Evolutionary conservation across 495 filamentous ascomycete genomes (phyloP).

Genomic region (Gamarada debralockiae): DNA sequence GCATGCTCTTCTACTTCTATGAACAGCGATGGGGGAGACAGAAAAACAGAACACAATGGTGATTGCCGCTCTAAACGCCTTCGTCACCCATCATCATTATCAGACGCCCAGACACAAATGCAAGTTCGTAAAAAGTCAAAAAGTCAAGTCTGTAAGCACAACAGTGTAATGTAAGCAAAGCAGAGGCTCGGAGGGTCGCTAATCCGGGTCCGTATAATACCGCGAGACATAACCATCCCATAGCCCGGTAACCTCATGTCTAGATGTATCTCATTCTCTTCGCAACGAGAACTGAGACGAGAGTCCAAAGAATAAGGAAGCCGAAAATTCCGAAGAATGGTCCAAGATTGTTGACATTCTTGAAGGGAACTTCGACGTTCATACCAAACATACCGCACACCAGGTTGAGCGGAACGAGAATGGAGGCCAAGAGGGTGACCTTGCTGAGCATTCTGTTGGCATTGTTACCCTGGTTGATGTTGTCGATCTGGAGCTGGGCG

Average conservation of each 20-base stretch:
- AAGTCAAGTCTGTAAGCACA: too few species aligned
- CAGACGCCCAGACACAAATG: too few species aligned
- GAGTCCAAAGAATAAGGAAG: slow-evolving; percentile 55
- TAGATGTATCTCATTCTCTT: slow-evolving; percentile 43
- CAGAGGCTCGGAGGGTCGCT: too few species aligned
- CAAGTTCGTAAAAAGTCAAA: too few species aligned
- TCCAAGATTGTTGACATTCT: slow-evolving; percentile 43
- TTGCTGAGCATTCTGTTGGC: slow-evolving; percentile 86
- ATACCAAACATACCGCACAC: slow-evolving; percentile 96
- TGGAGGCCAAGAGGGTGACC: slow-evolving; percentile 91
- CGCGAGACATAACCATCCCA: background rate
- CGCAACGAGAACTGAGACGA: slow-evolving; percentile 46
- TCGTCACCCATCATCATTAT: too few species aligned
- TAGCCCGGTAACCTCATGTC: background rate
- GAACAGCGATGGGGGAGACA: too few species aligned
- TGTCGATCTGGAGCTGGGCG: slow-evolving; percentile 89
- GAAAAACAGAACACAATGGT: too few species aligned
- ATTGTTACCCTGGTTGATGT: slow-evolving; percentile 72
- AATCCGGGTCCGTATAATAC: too few species aligned
- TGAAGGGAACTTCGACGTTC: slow-evolving; percentile 85
- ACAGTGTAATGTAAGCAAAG: too few species aligned
- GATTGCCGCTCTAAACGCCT: too few species aligned
- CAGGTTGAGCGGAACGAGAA: slow-evolving; percentile 94
- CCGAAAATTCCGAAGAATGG: slow-evolving; percentile 85
- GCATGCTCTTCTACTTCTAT: background rate